phyloP scores from a whole-genome alignment of 2,329 filamentous ascomycete species.

The Aureobasidium lini region DNA sequence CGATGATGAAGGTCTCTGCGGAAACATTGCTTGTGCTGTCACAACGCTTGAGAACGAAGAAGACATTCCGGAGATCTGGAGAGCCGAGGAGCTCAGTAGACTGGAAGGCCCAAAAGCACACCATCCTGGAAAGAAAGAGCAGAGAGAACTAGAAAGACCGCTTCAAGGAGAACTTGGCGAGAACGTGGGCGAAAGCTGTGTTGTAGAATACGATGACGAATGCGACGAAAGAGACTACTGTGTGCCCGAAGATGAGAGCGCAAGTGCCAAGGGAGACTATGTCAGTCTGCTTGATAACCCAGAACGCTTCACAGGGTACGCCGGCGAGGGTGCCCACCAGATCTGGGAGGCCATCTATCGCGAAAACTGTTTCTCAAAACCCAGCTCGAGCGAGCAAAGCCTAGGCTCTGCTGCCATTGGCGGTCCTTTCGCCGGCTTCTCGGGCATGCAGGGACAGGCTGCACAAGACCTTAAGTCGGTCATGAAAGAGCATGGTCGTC shows the following conservation, averaged over 20 bases:
- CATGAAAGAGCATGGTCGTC: slow-evolving; percentile 52
- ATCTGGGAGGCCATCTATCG: slow-evolving; percentile 96
- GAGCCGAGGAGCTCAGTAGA: slow-evolving; percentile 84
- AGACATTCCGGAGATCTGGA: slow-evolving; percentile 86
- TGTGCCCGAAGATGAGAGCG: slow-evolving; percentile 87
- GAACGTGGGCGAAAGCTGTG: slow-evolving; percentile 86
- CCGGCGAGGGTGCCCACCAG: slow-evolving; percentile 73
- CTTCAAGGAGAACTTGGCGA: slow-evolving; percentile 78
- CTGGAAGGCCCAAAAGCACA: slow-evolving; percentile 84
- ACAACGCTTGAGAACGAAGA: slow-evolving; percentile 93
- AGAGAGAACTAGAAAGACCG: slow-evolving; percentile 64
- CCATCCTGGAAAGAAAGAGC: slow-evolving; percentile 71
- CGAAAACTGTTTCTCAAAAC: slow-evolving; percentile 81
- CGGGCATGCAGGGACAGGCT: slow-evolving; percentile 43
- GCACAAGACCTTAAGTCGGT: slow-evolving; percentile 55
- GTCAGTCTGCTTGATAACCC: slow-evolving; percentile 90
- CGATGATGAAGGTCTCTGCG: slow-evolving; percentile 88
- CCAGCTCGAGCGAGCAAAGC: slow-evolving; percentile 23
- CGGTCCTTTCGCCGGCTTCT: slow-evolving; percentile 35
- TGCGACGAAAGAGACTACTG: slow-evolving; percentile 97
- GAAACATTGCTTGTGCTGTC: slow-evolving; percentile 92
- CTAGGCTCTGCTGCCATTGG: slow-evolving; percentile 19
- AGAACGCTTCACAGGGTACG: slow-evolving; percentile 91
- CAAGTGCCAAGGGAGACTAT: slow-evolving; percentile 83
- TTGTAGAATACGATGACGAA: slow-evolving; percentile 95